Percentiles rank a stretch among this genome's conserved stretches.
Conservation (phyloP, 306 rosid species). For the Vicia sativa region DNA sequence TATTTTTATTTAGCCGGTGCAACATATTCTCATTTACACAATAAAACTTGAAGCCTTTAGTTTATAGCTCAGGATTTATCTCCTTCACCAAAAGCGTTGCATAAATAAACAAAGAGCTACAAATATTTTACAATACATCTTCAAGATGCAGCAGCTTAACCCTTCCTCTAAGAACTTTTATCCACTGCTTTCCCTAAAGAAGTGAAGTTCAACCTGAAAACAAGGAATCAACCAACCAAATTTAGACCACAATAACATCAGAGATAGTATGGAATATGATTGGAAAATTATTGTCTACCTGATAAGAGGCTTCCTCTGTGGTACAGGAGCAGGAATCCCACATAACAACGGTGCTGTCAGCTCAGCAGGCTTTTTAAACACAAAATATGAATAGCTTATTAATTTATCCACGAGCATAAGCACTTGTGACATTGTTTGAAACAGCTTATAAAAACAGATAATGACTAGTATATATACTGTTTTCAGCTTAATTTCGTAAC, state of each 20-base stretch:
- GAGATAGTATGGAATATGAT: neutral
- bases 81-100: constrained; percentile 41
- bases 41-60: constrained; percentile 24
- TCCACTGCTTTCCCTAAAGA: constrained; percentile 73
- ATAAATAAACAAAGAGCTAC: constrained; percentile 27
- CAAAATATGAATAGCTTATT: neutral
- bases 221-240: constrained; percentile 13
- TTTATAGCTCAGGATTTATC: constrained; percentile 41
- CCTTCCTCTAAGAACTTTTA: constrained; percentile 52
- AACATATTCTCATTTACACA: constrained; percentile 37
- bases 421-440: neutral
- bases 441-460: neutral
- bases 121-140: constrained; percentile 29
- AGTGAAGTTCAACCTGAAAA: constrained; percentile 82
- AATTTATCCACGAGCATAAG: neutral
- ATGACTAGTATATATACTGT: neutral
- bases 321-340: constrained; percentile 51
- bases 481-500: neutral
- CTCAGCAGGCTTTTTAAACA: constrained; percentile 70
- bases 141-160: constrained; percentile 29
- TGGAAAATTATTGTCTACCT: constrained; percentile 52
- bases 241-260: constrained; percentile 1
- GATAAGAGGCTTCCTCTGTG: constrained; percentile 69
- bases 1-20: constrained; percentile 11
- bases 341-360: constrained; percentile 54